Base-by-base conservation (phyloP, 306 rosid genomes). In the Cyclanthera cordifolia region DNA sequence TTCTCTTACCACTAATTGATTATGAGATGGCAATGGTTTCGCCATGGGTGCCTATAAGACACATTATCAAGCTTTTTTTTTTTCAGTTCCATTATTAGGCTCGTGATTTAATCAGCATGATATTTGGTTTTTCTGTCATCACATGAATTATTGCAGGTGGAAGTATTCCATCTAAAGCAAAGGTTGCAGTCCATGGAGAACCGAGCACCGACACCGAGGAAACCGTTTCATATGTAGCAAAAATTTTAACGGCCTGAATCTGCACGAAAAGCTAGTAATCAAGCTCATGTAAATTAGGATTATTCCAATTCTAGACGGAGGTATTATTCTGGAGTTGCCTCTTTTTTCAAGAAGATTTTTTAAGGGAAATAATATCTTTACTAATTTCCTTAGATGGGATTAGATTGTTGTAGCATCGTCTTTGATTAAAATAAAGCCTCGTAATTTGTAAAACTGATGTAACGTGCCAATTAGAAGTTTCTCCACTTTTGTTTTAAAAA, bases 121-220 rank as follows among this genome's bases (percentile, higher is more conserved):
- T 8, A 66, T 67, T 46, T 46, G 15, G 15, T 6, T 8, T 67
- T 16, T 7, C 41, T 17, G 32, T 45, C 69, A 11, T 20, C 5
- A 13, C 12, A 4, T 21, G 2, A 41, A 61, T 19, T 2, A 15
- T 25, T 74, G 55, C 81, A 91, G 96, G 95, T 87, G 9, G 97
- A 91, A 75, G 95, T 91, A 52, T 89, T 89, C 72, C 97, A 91
- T 87, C 90, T 91, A 63, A 89, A 91, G 76, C 97, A 92, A 82
- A 84, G 96, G 74, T 72, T 92, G 83, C 96, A 92, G 68, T 87
- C 97, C 0, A 84, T 92, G 84, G 97, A 92, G 79, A 92, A 81
- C 65, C 81, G 97, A 73, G 82, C 95, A 24, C 87, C 95, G 8
- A 92, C 97, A 0, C 97, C 97, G 0, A 82, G 97, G 82, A 92